Percentiles rank a stretch among this genome's conserved stretches.
phyloP scores from a whole-genome alignment of 305 asterid species.

The Fraxinus velutina region DNA sequence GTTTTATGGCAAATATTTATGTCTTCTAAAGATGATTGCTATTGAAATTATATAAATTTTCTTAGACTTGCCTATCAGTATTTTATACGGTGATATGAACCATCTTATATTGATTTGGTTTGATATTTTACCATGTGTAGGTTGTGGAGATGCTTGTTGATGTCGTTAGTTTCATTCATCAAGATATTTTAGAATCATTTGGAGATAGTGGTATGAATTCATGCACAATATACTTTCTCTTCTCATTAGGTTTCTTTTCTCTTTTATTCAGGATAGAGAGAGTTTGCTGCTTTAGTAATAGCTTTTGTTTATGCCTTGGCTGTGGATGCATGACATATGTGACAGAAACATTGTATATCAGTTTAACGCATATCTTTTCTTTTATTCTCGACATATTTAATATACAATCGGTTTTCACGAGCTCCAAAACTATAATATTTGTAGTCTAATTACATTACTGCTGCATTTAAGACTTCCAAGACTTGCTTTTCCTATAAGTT shows the following conservation, averaged over 20 bases:
- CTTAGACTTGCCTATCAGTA: not conserved
- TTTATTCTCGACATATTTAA: not conserved
- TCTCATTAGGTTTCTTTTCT: not conserved
- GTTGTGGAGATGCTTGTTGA: slow-evolving; percentile 75
- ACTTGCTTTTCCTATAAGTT: not conserved
- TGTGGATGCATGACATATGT: not conserved
- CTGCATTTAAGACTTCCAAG: slow-evolving; percentile 5
- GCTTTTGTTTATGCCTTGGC: not conserved
- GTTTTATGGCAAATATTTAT: not conserved
- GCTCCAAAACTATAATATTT: not conserved
- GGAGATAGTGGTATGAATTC: slow-evolving; percentile 41
- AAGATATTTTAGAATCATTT: slow-evolving; percentile 55
- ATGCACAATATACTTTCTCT: not conserved
- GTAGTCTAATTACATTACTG: slow-evolving; percentile 1
- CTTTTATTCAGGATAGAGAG: not conserved
- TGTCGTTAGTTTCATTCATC: slow-evolving; percentile 58
- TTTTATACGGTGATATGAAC: not conserved
- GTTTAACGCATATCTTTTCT: not conserved
- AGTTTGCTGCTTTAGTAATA: not conserved
- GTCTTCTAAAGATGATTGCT: not conserved
- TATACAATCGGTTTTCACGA: not conserved
- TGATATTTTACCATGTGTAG: slow-evolving; percentile 27
- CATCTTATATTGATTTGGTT: slow-evolving; percentile 10
- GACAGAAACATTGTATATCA: not conserved
- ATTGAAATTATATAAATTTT: not conserved